phyloP scores from a whole-genome alignment of 345 rosid species.

The Eucalyptus regnans region DNA sequence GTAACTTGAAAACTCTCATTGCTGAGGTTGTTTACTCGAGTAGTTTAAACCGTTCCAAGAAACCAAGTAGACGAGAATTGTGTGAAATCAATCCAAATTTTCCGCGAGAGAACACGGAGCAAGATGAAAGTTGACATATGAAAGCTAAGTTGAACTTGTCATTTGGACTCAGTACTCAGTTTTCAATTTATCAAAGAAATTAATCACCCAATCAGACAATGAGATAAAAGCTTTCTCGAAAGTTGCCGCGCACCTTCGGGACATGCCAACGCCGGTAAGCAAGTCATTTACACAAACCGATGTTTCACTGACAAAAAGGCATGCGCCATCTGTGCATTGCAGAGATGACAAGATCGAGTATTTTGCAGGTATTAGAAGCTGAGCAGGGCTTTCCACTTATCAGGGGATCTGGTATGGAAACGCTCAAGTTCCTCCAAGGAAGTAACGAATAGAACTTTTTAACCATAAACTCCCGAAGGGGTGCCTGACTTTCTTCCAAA shows the following conservation, averaged over 20 bases:
- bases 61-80: neutral
- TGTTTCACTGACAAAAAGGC: neutral
- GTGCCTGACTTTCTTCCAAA: neutral
- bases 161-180: neutral
- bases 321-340: neutral
- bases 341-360: neutral
- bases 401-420: neutral
- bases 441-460: neutral
- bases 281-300: neutral
- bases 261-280: neutral
- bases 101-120: neutral
- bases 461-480: neutral
- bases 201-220: neutral
- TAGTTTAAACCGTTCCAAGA: neutral
- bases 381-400: neutral
- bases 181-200: neutral
- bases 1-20: neutral
- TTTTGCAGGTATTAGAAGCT: neutral
- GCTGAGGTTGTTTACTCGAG: neutral
- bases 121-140: neutral
- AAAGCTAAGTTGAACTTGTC: neutral
- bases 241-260: neutral
- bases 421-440: neutral
- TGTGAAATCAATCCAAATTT: neutral
- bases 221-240: neutral